phyloP scores from a whole-genome alignment of 306 rosid species.

The Cucurbita pepo region DNA sequence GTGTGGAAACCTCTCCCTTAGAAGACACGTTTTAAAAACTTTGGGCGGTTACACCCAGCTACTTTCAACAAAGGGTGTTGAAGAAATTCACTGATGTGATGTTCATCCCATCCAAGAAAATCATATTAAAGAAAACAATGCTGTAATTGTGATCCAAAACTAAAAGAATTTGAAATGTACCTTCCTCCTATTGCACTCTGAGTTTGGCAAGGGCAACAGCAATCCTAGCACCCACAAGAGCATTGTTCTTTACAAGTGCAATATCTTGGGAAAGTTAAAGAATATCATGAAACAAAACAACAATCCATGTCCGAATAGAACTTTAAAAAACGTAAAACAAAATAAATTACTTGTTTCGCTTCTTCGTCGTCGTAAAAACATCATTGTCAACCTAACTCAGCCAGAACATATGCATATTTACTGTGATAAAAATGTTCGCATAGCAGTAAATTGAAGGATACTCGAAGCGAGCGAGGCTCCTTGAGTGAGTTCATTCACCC shows the following conservation, averaged over 20 bases:
- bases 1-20: too few species aligned
- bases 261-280: conserved; percentile 55
- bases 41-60: too few species aligned
- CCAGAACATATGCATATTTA: not conserved
- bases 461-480: conserved; percentile 84
- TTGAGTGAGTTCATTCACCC: conserved; percentile 63
- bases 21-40: too few species aligned
- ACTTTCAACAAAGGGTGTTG: too few species aligned
- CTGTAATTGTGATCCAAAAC: not conserved
- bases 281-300: not conserved
- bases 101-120: too few species aligned
- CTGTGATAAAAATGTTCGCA: not conserved
- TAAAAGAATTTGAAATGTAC: conserved; percentile 1
- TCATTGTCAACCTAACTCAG: not conserved
- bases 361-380: not conserved
- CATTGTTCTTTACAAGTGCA: conserved; percentile 95
- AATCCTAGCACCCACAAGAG: conserved; percentile 55
- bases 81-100: too few species aligned
- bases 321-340: not conserved
- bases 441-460: conserved; percentile 26
- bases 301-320: not conserved
- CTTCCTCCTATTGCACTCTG: conserved; percentile 24
- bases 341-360: not conserved
- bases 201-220: conserved; percentile 50
- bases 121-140: not conserved